These are phyloP conservation scores for Pterula multifida DNA, from an alignment of 1,284 basidiomycete species.

Conservation along the genomic window DNA sequence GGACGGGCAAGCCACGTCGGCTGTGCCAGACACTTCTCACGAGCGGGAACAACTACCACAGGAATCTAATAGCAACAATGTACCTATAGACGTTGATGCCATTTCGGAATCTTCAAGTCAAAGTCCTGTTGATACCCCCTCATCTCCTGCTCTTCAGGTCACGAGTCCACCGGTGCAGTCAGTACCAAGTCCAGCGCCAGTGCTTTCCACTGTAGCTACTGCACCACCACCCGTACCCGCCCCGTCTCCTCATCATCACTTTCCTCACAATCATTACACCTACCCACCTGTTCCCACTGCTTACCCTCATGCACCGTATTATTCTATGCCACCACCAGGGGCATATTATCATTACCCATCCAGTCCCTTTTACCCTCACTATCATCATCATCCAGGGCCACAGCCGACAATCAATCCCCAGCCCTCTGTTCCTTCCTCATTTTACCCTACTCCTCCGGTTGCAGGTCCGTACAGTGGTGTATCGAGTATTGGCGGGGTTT, in stretches of 20 bases:
- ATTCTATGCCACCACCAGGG: constrained; percentile 19
- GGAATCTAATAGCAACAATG: constrained; percentile 9
- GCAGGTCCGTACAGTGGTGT: constrained; percentile 13
- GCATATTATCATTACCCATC: constrained; percentile 17
- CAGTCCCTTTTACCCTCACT: constrained; percentile 23
- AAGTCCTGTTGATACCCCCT: constrained; percentile 5
- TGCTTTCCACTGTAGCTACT: neutral
- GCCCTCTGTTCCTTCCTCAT: constrained; percentile 13
- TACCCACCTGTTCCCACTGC: constrained; percentile 27
- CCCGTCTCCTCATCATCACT: constrained; percentile 19
- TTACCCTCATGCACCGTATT: constrained; percentile 54
- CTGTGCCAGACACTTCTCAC: neutral
- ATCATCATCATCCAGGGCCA: constrained; percentile 30
- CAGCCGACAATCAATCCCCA: constrained; percentile 17
- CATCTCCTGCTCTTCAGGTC: neutral
- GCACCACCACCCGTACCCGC: constrained; percentile 9
- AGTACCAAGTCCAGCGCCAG: neutral
- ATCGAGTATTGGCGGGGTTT: constrained; percentile 9
- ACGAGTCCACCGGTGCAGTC: neutral
- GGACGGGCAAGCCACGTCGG: neutral
- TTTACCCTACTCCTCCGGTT: constrained; percentile 15
- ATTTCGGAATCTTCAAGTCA: constrained; percentile 10
- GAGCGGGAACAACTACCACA: neutral
- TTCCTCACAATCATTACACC: constrained; percentile 33
- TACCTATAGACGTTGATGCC: constrained; percentile 12